Conservation (phyloP, 2,329 filamentous ascomycete genomes). For the Arthroderma uncinatum region DNA sequence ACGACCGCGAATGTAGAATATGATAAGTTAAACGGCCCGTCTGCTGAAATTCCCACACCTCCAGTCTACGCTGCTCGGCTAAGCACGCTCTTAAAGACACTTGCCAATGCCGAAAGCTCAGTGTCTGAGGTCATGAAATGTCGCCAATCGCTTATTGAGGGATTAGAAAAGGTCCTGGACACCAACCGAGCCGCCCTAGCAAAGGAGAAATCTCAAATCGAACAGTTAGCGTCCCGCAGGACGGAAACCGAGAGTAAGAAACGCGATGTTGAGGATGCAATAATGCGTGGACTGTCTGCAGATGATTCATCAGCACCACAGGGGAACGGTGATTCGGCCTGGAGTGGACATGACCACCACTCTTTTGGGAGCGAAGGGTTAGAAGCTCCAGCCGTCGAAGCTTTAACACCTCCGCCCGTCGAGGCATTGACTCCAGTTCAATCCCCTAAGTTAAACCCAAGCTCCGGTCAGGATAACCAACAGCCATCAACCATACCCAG, state of each 20-base stretch:
- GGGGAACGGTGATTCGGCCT: slow-evolving; percentile 21
- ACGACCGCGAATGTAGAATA: slow-evolving; percentile 70
- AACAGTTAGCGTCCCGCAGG: slow-evolving; percentile 55
- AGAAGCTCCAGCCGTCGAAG: slow-evolving; percentile 18
- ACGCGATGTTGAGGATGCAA: slow-evolving; percentile 77
- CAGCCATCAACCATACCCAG: background rate
- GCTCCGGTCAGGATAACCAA: background rate
- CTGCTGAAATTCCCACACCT: slow-evolving; percentile 58
- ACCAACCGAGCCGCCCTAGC: slow-evolving; percentile 59
- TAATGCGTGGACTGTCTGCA: slow-evolving; percentile 69
- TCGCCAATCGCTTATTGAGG: slow-evolving; percentile 62
- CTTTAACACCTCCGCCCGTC: slow-evolving; percentile 60
- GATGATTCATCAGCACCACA: slow-evolving; percentile 43
- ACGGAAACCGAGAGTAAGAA: slow-evolving; percentile 68
- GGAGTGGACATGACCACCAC: slow-evolving; percentile 3
- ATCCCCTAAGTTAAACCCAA: slow-evolving; percentile 31
- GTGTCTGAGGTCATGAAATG: slow-evolving; percentile 84
- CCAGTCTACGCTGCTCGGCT: slow-evolving; percentile 87
- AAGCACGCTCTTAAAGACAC: slow-evolving; percentile 75
- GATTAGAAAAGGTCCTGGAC: slow-evolving; percentile 70
- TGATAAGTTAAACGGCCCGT: slow-evolving; percentile 66
- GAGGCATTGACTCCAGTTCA: slow-evolving; percentile 64
- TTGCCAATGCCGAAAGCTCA: slow-evolving; percentile 79
- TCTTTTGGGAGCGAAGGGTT: slow-evolving; percentile 1
- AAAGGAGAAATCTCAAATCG: slow-evolving; percentile 56